Evolutionary conservation across 305 asterid species (phyloP).

Genomic region (Petunia hybrid): DNA sequence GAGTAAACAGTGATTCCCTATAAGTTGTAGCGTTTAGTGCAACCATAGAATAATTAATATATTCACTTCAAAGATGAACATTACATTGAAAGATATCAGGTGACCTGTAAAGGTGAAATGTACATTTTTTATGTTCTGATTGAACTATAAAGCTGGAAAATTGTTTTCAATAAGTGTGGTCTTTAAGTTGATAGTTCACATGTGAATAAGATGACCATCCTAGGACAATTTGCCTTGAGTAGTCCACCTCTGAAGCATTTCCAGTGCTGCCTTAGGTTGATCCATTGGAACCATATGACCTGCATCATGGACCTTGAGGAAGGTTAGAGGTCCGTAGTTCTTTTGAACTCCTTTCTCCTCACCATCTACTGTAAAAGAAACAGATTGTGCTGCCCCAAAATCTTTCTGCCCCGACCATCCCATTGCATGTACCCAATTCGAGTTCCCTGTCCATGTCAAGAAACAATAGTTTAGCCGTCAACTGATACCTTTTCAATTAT

Average conservation of each 20-base stretch:
- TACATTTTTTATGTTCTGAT: slow-evolving; percentile 22
- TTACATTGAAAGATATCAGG: background rate
- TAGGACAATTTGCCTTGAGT: slow-evolving; percentile 46
- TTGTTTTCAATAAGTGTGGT: slow-evolving; percentile 27
- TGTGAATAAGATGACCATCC: background rate
- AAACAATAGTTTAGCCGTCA: background rate
- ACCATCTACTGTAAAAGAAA: slow-evolving; percentile 63
- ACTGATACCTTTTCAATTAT: background rate
- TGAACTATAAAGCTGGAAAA: background rate
- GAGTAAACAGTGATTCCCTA: background rate
- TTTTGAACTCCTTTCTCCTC: slow-evolving; percentile 62
- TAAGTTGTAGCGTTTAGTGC: background rate
- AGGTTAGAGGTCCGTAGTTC: slow-evolving; percentile 61
- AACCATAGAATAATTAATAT: background rate
- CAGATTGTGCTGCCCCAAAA: slow-evolving; percentile 51
- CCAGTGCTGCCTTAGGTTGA: slow-evolving; percentile 74
- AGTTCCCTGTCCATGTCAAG: slow-evolving; percentile 56
- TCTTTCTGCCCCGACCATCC: slow-evolving; percentile 70
- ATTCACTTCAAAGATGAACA: background rate
- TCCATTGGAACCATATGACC: slow-evolving; percentile 91
- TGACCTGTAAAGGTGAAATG: slow-evolving; percentile 1
- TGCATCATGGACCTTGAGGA: slow-evolving; percentile 69
- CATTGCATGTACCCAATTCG: slow-evolving; percentile 79
- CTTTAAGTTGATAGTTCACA: background rate
- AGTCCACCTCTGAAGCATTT: slow-evolving; percentile 75